Base-by-base conservation (phyloP, 352 stramenopile species). In the Phytopythium ostracodes region DNA sequence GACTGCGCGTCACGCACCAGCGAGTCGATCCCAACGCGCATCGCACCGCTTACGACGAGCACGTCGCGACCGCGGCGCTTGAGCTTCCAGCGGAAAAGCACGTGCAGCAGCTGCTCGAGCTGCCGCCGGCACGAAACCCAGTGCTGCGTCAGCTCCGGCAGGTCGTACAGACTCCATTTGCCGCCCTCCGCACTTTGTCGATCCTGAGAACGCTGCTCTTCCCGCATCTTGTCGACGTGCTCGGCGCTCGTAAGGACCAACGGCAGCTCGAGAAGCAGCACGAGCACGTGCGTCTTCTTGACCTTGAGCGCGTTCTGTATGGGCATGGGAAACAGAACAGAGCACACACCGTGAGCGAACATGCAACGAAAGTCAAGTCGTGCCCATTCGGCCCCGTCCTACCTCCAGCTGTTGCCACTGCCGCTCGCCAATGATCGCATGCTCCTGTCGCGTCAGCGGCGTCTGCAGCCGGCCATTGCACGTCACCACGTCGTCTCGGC, bases 11-110 rank as follows among this genome's bases (percentile, higher is more conserved):
- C 81, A 50, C 76, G 68, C 2, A 93, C 27, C 22, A 91, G 36
- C 20, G 81, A 89, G 51, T 93, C 82, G 22, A 93, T 71, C 0
- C 78, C 81, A 40, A 88, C 63, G 4, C 71, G 66, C 68, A 91
- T 81, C 2, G 77, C 78, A 31, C 84, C 84, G 44, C 80, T 91
- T n/a, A 93, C 68, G 14, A 93, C 56, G 14, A 91, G 61, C 9
- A 89, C 68, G 46, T 93, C 84, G 18, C 84, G 81, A 2, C 84
- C 84, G 31, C 71, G 75, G 22, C 72, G 72, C 59, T 91, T 91
- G 11, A 78, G 65, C 40, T 93, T 93, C 84, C 84, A 93, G 12
- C 79, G 76, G 49, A 93, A 93, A 17, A 93, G 56, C 4, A 93
- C 55, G 27, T 78, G 64, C 12, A 93, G 50, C 3, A 93, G 67